These are phyloP conservation scores for Mycena capillaripes DNA, from an alignment of 768 basidiomycete genomes.

Conservation along the genomic window DNA sequence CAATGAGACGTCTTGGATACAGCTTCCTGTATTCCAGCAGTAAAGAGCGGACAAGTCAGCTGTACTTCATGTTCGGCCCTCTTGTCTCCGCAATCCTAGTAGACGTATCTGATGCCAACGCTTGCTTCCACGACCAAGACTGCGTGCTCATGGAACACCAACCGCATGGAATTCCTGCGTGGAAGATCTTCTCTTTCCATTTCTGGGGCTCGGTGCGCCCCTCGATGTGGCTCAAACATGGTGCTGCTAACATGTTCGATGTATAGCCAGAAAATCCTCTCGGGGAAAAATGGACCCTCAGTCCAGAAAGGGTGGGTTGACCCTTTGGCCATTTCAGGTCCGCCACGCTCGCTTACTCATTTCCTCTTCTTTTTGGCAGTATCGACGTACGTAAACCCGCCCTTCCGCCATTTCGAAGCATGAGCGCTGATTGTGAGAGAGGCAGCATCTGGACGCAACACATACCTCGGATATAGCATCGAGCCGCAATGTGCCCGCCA, in stretches of 20 bases:
- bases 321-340: slow-evolving; percentile 6
- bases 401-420: background rate
- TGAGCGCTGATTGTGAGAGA: background rate
- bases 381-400: slow-evolving; percentile 29
- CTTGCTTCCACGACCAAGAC: slow-evolving; percentile 28
- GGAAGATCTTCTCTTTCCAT: slow-evolving; percentile 51
- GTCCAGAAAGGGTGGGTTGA: slow-evolving; percentile 41
- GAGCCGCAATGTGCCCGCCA: no score
- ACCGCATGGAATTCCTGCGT: slow-evolving; percentile 52
- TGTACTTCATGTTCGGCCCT: slow-evolving; percentile 50
- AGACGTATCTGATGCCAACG: slow-evolving; percentile 11
- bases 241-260: background rate
- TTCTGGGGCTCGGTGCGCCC: slow-evolving; percentile 30
- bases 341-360: slow-evolving; percentile 37
- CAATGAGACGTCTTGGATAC: slow-evolving; percentile 42
- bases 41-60: slow-evolving; percentile 43
- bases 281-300: slow-evolving; percentile 51
- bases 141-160: slow-evolving; percentile 47
- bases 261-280: slow-evolving; percentile 30
- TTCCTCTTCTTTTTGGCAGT: slow-evolving; percentile 48
- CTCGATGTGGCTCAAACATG: background rate
- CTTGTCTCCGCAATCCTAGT: slow-evolving; percentile 45
- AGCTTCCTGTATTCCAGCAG: slow-evolving; percentile 17
- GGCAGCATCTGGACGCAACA: no score
- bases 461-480: background rate